Base-by-base conservation (phyloP, 805 yeast genomes). In the Candida quercuum region DNA sequence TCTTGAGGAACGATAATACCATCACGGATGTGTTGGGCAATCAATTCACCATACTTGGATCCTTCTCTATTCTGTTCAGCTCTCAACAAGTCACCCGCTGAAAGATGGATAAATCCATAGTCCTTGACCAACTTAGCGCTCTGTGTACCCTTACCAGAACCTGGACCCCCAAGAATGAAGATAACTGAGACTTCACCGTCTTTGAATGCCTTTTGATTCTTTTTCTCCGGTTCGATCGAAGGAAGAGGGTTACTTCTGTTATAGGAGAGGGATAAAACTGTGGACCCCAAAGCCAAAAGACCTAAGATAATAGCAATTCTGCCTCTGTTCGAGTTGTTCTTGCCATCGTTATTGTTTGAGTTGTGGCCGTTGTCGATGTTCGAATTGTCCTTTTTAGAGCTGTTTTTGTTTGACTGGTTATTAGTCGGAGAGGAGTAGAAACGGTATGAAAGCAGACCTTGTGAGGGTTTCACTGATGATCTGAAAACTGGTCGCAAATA, bases 81-180 rank as follows among this genome's bases (percentile, higher is more conserved):
- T 53, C 99, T 76, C 49, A 91, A 71, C 49, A 93, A 73, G 59
- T 91, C 99, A 33, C 99, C 99, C n/a, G 99, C 99, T 27, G 94
- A 80, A 31, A 91, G 66, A 58, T 91, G 99, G 23, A 83, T 81
- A 60, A 89, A 93, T 14, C 81, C 78, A 57, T 76, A 83, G 51
- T 88, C 86, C 16, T 72, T 63, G 31, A 91, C 97, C 39, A 91
- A 71, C 55, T 78, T 85, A 23, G 81, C 82, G 67, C 97, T 86
- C 63, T 91, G 99, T 1, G 99, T 91, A 40, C 99, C 98, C 59
- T 93, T 93, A 31, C 99, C 98, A 21, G 95, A 86, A 16, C 98
- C 98, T 5, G 98, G 98, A 4, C 98, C 98, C 31, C 99, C 99
- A 23, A 91, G 74, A 15, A 91, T 96, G 60, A 86, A 91, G 20